Base-by-base conservation (phyloP, 1,284 basidiomycete species). In the Trametes hirsuta region DNA sequence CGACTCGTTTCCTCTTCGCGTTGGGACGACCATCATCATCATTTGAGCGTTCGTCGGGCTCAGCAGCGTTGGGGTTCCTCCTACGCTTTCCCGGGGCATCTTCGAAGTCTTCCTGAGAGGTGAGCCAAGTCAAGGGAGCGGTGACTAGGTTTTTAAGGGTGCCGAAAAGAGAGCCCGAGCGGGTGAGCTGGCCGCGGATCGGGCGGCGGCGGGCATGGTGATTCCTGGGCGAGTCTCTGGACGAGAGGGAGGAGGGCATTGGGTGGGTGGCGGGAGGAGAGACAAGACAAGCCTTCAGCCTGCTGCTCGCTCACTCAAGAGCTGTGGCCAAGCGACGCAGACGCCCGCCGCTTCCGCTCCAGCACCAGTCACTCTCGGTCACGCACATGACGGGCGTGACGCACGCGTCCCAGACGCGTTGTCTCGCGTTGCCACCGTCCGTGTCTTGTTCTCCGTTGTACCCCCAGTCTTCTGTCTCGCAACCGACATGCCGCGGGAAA, bases 401-500 rank as follows among this genome's bases (percentile, higher is more conserved):
- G 41, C 50, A 63, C 58, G 55, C 64, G 60, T 53, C 53, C 54
- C 56, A 34, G 48, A 52, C 62, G 59, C 56, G 46, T 53, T 45
- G 52, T 45, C 37, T 21, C 37, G 59, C 55, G 36, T 50, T 39
- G 47, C 60, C 46, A 44, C 37, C 44, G 18, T 24, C 49, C 37
- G 41, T 56, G 30, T 59, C 50, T 51, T 42, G 49, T 57, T 49
- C 21, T 36, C 14, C 42, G 35, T 57, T 57, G 55, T 57, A 51
- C 36, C 36, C 21, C 48, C 46, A 51, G 45, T 53, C 55, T 46
- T 53, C 49, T 49, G 25, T 50, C 42, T 36, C 37, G 22, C 56
- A 22, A 21, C 21, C 34, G 24, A 40, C 53, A 93, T 94, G 92
- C 91, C 92, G 72, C 88, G 91, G 68, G 91, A 94, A 78, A 92